Evolutionary conservation across 2,329 filamentous ascomycete species (phyloP), one percentile per base, ranked within the genome.

Genomic region (Ophiosphaerella korrae): DNA sequence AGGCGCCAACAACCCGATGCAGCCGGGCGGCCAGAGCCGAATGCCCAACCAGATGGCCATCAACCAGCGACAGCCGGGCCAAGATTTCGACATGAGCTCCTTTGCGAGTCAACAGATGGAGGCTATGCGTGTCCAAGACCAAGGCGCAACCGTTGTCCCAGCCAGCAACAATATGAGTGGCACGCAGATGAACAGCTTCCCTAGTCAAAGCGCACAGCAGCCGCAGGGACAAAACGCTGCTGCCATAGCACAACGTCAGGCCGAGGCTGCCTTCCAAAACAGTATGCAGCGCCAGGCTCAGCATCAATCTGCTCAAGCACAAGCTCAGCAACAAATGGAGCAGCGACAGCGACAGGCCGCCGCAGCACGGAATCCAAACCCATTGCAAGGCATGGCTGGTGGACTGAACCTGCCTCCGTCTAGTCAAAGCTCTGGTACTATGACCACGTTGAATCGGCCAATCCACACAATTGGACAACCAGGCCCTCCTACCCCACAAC

Each of bases 101-200:
- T 79, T 86, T 34, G 77, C 84, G 49, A 81, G 80, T 24, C 84
- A 86, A 59, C 84, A 87, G 69, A 80, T 80, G 35, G 84, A 84
- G 56, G 84, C 82, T n/a, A 70, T 85, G 57, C 82, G 83, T 45
- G 80, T 80, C 13, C 82, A 84, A 61, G 82, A 86, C 67, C 81
- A 81, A 42, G 84, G 84, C 7, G 82, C 85, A 55, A 74, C 82
- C 36, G 84, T 86, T n/a, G 84, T 87, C 3, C 84, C 84, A 8
- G 84, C 83, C 6, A 87, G 83, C 68, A 83, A 81, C 61, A 82
- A 82, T 45, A 77, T 78, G 53, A 80, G 73, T 31, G 70, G 70
- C 5, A 53, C 52, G 18, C 73, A 73, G 38, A 74, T 76, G 70
- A 62, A 69, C 26, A 70, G 61, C 12, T 75, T 72, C 38, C 58